Evolutionary conservation across 768 basidiomycete genomes (phyloP), one percentile per base, ranked within the genome.

Genomic region (Termitomyces sp.): DNA sequence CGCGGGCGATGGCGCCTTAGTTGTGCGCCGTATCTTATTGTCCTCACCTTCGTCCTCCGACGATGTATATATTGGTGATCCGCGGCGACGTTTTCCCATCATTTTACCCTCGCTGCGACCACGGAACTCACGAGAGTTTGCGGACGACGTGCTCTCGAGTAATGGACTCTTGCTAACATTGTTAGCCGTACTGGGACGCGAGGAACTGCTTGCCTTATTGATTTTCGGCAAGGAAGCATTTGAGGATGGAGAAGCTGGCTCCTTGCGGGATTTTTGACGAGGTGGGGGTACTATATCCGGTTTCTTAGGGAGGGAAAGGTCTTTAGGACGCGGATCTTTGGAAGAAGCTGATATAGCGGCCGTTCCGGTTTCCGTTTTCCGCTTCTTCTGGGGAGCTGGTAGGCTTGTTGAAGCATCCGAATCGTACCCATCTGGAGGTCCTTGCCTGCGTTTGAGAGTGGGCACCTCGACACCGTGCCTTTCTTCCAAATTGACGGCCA

Each of bases 51-150:
- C 83, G 50, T 86, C 82, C 40, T 84, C 84, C 1, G 86, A 84
- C 1, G 86, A 85, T 0, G 86, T 87, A 59, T 84, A 87, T 50
- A 83, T 78, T 1, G 83, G 84, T 3, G 84, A 81, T 43, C 70
- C 75, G 45, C 86, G 82, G 45, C 82, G 75, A 19, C 62, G 53
- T 54, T 81, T 84, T 28, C 58, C 68, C 31, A 60, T 38, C 46
- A 48, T 35, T 66, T 66, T 26, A 66, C 61, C 42, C 64, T 63
- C 21, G 48, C 47, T 26, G 35, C 56, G 57, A 19, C 52, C 54
- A 28, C 63, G 66, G 15, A 47, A 28, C 9, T 64, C 56, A 17
- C 21, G 56, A 31, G 46, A 49, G 4, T 63, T 54, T 8, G 63
- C 55, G 28, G 69, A 65, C 10, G 65, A 64, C 15, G 59, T 55